phyloP scores from a whole-genome alignment of 1,284 basidiomycete genomes.

The Ceratobasidium sp. region DNA sequence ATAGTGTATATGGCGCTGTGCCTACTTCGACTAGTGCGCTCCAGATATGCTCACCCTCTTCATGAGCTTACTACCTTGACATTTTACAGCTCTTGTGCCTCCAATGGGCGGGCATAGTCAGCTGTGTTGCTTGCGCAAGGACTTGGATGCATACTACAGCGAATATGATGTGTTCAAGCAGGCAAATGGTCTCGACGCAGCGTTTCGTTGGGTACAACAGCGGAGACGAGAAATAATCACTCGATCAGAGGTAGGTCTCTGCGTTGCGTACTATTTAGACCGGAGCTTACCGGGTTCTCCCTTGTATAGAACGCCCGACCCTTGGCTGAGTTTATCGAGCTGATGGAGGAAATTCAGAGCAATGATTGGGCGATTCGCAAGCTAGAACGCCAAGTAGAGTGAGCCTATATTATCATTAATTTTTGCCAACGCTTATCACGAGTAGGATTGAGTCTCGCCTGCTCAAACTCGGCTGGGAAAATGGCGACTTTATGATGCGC shows the following conservation, averaged over 20 bases:
- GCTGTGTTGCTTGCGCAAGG: conserved; percentile 5
- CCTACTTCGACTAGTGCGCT: neutral
- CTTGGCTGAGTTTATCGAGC: neutral
- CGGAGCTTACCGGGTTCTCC: neutral
- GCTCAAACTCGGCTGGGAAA: conserved; percentile 20
- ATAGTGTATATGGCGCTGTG: neutral
- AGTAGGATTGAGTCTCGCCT: conserved; percentile 26
- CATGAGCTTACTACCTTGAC: neutral
- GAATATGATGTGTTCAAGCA: neutral
- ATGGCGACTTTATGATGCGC: neutral
- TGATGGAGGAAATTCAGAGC: neutral
- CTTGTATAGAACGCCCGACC: neutral
- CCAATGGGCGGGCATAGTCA: neutral
- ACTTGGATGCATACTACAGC: neutral
- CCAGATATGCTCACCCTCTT: too few species aligned
- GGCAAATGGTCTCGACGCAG: neutral
- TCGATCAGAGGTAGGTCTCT: neutral
- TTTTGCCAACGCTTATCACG: too few species aligned
- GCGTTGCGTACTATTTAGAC: neutral
- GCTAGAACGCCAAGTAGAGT: neutral
- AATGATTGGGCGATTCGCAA: neutral
- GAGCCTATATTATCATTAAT: neutral
- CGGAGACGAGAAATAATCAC: neutral
- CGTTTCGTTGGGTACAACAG: neutral
- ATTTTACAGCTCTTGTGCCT: conserved; percentile 4